A percentile compares a stretch with the other conserved stretches of the same genome.
Evolutionary conservation across 2,329 filamentous ascomycete species (phyloP).

Genomic region (Talaromyces sp.): DNA sequence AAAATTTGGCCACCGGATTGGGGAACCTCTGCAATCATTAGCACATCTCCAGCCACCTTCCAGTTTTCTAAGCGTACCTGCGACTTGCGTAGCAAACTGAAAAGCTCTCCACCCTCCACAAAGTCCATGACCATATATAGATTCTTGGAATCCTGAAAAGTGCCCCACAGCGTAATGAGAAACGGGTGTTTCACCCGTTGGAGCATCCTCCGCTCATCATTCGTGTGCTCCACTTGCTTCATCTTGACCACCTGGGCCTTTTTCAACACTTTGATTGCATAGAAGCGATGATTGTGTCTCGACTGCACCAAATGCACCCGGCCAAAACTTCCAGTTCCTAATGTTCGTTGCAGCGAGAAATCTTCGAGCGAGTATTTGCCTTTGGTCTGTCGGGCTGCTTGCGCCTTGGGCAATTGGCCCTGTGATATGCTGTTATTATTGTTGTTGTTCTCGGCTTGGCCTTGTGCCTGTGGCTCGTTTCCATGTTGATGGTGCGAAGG

Average conservation of each 20-base stretch:
- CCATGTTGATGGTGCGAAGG: conserved; percentile 45
- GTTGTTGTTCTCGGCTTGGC: background rate
- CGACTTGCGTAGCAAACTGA: conserved; percentile 90
- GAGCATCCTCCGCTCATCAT: conserved; percentile 94
- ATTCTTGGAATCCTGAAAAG: conserved; percentile 92
- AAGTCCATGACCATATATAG: conserved; percentile 99
- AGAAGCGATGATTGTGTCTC: conserved; percentile 96
- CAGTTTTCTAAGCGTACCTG: conserved; percentile 55
- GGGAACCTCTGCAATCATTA: conserved; percentile 74
- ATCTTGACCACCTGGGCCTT: conserved; percentile 99
- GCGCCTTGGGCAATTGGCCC: conserved; percentile 19
- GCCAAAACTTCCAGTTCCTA: conserved; percentile 95
- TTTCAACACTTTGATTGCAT: conserved; percentile 97
- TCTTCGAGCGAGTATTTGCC: conserved; percentile 94
- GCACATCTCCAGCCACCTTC: conserved; percentile 8
- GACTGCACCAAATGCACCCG: conserved; percentile 95
- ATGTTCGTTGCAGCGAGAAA: conserved; percentile 83
- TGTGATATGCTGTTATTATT: conserved; percentile 6
- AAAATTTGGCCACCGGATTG: conserved; percentile 98
- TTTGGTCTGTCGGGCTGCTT: conserved; percentile 20
- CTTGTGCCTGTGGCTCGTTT: background rate
- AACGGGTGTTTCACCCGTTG: conserved; percentile 97
- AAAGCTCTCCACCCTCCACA: conserved; percentile 95
- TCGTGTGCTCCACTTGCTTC: conserved; percentile 99
- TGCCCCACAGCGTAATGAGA: conserved; percentile 96